phyloP scores from a whole-genome alignment of 129 eudicot species.

The Tagetes erecta region DNA sequence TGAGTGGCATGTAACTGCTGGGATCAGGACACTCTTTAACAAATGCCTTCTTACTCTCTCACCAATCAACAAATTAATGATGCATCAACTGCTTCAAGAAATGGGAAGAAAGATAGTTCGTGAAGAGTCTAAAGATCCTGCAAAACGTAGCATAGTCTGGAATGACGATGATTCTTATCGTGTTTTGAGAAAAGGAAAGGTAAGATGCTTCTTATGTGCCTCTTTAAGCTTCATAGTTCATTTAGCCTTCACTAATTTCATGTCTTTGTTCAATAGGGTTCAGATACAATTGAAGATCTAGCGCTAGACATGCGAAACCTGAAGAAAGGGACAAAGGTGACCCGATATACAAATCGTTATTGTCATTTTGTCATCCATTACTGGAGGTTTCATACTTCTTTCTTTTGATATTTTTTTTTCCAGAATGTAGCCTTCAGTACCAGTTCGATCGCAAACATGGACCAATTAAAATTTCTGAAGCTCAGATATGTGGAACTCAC shows the following conservation, averaged over 20 bases:
- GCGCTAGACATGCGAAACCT: background rate
- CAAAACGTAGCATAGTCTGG: slow-evolving; percentile 8
- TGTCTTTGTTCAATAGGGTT: background rate
- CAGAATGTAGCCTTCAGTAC: background rate
- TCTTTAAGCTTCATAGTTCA: background rate
- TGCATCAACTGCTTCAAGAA: slow-evolving; percentile 12
- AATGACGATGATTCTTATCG: slow-evolving; percentile 1
- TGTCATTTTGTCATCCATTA: background rate
- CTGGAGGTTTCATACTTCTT: background rate
- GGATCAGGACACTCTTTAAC: background rate
- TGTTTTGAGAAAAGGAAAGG: slow-evolving; percentile 8
- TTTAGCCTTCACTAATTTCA: background rate
- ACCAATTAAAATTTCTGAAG: slow-evolving; percentile 4
- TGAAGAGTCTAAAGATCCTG: slow-evolving; percentile 1
- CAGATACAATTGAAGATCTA: slow-evolving; percentile 10
- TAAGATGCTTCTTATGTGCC: slow-evolving; percentile 3
- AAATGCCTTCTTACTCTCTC: slow-evolving; percentile 2
- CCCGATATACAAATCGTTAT: background rate
- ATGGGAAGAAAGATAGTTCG: slow-evolving; percentile 10
- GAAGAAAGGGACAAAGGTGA: slow-evolving; percentile 9
- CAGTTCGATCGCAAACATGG: background rate
- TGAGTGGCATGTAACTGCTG: slow-evolving; percentile 5
- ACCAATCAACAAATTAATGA: slow-evolving; percentile 1
- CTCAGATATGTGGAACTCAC: slow-evolving; percentile 10
- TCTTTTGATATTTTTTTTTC: background rate